Percentiles rank a stretch among this genome's conserved stretches.
Conservation (phyloP, 2,329 filamentous ascomycete genomes). For the Colletotrichum tabaci region DNA sequence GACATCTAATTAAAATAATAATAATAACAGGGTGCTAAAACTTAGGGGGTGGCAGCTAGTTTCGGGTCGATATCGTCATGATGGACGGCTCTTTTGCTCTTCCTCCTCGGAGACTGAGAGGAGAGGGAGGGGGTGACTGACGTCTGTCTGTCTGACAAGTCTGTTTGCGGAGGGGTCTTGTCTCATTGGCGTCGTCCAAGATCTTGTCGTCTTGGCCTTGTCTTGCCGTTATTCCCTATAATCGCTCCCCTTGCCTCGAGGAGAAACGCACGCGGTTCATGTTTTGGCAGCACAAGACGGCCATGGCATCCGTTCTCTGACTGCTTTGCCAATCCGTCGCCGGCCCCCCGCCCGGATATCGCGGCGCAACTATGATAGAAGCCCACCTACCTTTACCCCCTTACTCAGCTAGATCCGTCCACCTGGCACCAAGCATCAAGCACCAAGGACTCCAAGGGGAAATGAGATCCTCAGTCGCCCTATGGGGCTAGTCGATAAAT, state of each 20-base stretch:
- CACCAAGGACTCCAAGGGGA: neutral
- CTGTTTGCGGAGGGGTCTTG: no score
- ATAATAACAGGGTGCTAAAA: neutral
- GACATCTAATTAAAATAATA: neutral
- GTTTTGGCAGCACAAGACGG: neutral
- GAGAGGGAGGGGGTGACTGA: neutral
- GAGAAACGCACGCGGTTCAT: neutral
- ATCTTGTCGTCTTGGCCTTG: neutral
- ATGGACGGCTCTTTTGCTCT: neutral
- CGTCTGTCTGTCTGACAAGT: no score
- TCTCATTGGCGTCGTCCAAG: neutral
- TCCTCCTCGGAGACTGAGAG: neutral
- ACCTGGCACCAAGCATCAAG: no score
- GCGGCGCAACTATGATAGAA: neutral
- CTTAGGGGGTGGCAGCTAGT: neutral
- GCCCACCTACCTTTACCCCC: neutral
- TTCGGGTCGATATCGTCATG: constrained; percentile 6
- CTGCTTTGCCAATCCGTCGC: no score
- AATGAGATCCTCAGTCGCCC: neutral
- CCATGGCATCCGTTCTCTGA: no score
- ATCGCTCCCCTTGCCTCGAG: neutral
- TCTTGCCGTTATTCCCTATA: no score
- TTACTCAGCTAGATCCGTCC: neutral
- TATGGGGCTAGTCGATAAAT: neutral
- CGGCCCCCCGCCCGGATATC: neutral